Conservation (phyloP, 805 yeast genomes). For the Huiozyma sinensis region DNA sequence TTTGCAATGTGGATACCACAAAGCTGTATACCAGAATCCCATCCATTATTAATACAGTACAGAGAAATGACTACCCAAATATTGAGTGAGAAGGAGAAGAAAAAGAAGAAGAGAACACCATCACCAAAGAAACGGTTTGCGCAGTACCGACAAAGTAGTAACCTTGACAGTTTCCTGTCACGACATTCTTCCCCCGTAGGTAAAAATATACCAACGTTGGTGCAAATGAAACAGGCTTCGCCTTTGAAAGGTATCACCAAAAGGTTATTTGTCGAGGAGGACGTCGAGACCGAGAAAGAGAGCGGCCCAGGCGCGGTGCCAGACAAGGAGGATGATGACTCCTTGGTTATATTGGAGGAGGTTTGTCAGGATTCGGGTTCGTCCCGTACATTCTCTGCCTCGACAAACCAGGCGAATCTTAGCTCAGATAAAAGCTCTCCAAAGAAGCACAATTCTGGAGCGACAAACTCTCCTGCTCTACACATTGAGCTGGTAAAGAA, state of each 20-base stretch:
- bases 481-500: neutral
- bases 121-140: conserved; percentile 6
- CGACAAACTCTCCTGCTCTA: too few relatives aligned
- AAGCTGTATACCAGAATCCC: conserved; percentile 10
- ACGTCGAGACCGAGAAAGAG: conserved; percentile 1
- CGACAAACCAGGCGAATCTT: too few relatives aligned
- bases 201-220: conserved; percentile 3
- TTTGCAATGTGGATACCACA: conserved; percentile 17
- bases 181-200: conserved; percentile 16
- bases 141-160: conserved; percentile 15
- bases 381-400: too few relatives aligned
- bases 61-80: conserved; percentile 1
- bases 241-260: conserved; percentile 6
- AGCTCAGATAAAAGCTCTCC: too few relatives aligned
- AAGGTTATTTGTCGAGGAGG: conserved; percentile 18
- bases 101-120: neutral
- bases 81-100: neutral
- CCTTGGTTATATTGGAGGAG: conserved; percentile 15
- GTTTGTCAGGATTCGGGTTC: neutral
- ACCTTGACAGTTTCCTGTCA: conserved; percentile 15
- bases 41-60: conserved; percentile 10
- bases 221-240: conserved; percentile 3
- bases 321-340: conserved; percentile 8
- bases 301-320: neutral
- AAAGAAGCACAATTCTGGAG: too few relatives aligned